Percentiles rank a stretch among this genome's conserved stretches.
Conservation (phyloP, 1,284 basidiomycete species). For the Malassezia equina region DNA sequence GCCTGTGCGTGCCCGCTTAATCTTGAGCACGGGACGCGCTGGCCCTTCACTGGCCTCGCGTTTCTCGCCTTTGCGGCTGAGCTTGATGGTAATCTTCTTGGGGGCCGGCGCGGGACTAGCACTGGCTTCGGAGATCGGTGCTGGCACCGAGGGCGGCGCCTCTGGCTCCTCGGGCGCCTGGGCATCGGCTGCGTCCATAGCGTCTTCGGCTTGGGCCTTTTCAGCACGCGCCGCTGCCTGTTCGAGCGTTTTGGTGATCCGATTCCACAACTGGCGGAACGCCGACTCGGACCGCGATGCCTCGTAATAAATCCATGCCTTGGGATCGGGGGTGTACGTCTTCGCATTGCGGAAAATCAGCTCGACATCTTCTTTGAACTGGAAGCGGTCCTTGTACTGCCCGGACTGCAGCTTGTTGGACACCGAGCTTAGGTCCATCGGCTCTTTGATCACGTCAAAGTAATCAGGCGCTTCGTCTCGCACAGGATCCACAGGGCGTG, state of each 20-base stretch:
- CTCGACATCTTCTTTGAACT: slow-evolving; percentile 74
- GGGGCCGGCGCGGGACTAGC: slow-evolving; percentile 11
- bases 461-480: slow-evolving; percentile 53
- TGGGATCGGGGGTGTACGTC: slow-evolving; percentile 63
- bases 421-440: slow-evolving; percentile 90
- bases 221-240: slow-evolving; percentile 36
- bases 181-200: slow-evolving; percentile 1
- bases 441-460: slow-evolving; percentile 76
- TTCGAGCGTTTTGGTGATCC: slow-evolving; percentile 45
- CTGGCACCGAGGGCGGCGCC: slow-evolving; percentile 3
- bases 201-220: slow-evolving; percentile 14
- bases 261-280: slow-evolving; percentile 68
- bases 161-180: neutral
- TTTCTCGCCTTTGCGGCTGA: slow-evolving; percentile 19
- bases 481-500: slow-evolving; percentile 65
- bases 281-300: slow-evolving; percentile 66
- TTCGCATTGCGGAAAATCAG: slow-evolving; percentile 82
- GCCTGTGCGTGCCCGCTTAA: slow-evolving; percentile 9
- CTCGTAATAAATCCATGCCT: slow-evolving; percentile 65
- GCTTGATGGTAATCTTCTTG: slow-evolving; percentile 30
- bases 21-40: slow-evolving; percentile 10
- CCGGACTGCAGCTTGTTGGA: slow-evolving; percentile 75
- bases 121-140: slow-evolving; percentile 10
- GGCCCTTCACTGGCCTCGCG: neutral
- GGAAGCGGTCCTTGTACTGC: slow-evolving; percentile 67